phyloP scores from a whole-genome alignment of 208 protist genomes.

The Leishmania martiniquensis region DNA sequence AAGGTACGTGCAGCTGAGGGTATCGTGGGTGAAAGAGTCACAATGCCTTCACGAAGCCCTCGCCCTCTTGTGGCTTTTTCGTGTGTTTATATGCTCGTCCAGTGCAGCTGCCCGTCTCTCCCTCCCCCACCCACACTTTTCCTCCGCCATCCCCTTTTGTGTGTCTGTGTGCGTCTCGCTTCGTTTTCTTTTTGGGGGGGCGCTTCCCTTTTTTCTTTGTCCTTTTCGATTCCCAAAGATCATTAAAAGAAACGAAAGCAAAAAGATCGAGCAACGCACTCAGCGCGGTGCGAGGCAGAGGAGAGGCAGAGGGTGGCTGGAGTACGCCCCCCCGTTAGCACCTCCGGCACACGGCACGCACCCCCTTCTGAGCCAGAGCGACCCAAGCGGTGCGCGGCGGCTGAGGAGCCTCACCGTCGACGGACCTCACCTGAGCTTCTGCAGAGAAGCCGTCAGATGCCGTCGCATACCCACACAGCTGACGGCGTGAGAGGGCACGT shows the following conservation, averaged over 20 bases:
- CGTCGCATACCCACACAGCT: neutral
- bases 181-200: constrained; percentile 11
- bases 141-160: neutral
- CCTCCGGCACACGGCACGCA: no score
- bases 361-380: no score
- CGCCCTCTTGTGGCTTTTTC: no score
- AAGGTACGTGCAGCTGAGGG: neutral
- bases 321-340: neutral
- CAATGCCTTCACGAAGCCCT: neutral
- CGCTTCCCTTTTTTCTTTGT: constrained; percentile 33
- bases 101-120: neutral
- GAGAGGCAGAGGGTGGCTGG: neutral
- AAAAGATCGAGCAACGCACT: no score
- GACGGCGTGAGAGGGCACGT: neutral
- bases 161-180: constrained; percentile 37
- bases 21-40: neutral
- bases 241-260: neutral
- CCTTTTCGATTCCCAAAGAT: neutral
- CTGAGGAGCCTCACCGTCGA: no score
- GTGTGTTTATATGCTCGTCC: no score
- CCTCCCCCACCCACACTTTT: neutral
- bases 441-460: neutral
- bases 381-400: no score
- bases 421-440: neutral
- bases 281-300: neutral